Base-by-base conservation (phyloP, 2,329 filamentous ascomycete genomes). In the Fonsecaea erecta region DNA sequence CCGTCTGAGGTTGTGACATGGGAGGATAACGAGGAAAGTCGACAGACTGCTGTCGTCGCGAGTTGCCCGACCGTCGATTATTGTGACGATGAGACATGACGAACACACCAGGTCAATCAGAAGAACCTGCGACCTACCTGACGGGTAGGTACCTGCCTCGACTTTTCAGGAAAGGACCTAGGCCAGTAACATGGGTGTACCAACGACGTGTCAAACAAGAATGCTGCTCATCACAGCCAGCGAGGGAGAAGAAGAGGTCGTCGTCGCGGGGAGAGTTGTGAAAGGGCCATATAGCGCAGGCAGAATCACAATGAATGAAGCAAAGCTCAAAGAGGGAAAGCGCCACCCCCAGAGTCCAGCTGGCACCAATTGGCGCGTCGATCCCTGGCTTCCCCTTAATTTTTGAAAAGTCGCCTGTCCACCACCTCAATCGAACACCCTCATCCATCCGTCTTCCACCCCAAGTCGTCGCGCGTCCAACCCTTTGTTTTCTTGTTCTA, bases 21-120 rank as follows among this genome's bases (percentile, higher is more conserved):
- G 71, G 70, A 64, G 68, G 66, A 59, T 72, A 71, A 18, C 65
- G 63, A 34, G 71, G 71, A 32, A 66, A 67, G 52, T 72, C 71
- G 60, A 72, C 71, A 12, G 71, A 72, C 46, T 68, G 68, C 57
- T 72, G 70, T 18, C 70, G 67, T 14, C 71, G 67, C 35, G 66
- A 64, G 32, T 69, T 64, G 8, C 62, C 65, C 7, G 69, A 52
- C 26, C 68, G 64, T 55, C 69, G 67, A 52, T 51, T 56, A 26
- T 30, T 48, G 18, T 48, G 43, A 48, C 43, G 51, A 52, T 67
- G 61, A 40, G 69, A 66, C 69, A 72, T 72, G 61, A 4, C 53
- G 28, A 35, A n/a, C 21, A 34, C 6, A 60, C 40, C 43, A 55
- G 59, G 54, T 62, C 62, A 64, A 62, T 57, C 40, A 34, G 28